These are phyloP conservation scores for Tolypocladium ophioglossoides DNA, from an alignment of 2,329 filamentous ascomycete genomes.

Conservation along the genomic window DNA sequence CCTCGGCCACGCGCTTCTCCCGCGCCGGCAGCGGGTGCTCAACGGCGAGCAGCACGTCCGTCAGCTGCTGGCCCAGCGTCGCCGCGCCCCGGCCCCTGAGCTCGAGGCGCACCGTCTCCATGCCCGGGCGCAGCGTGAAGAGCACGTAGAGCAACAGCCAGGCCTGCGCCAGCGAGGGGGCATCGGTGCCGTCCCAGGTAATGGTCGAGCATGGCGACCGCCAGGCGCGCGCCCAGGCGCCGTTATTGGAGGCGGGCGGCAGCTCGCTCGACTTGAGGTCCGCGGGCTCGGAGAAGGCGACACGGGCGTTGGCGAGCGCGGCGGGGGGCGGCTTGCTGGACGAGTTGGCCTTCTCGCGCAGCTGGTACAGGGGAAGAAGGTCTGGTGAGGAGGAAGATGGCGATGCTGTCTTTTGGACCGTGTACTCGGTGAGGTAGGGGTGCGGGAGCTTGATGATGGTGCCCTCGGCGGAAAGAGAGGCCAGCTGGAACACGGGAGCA, in stretches of 20 bases:
- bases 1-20: slow-evolving; percentile 13
- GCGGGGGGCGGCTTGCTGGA: slow-evolving; percentile 16
- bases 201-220: slow-evolving; percentile 37
- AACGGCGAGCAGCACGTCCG: slow-evolving; percentile 36
- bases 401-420: slow-evolving; percentile 19
- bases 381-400: neutral
- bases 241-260: slow-evolving; percentile 41
- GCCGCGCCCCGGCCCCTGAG: slow-evolving; percentile 28
- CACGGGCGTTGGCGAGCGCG: slow-evolving; percentile 19
- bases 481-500: slow-evolving; percentile 11
- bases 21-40: slow-evolving; percentile 31
- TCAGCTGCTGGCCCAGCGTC: slow-evolving; percentile 28
- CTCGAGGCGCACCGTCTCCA: slow-evolving; percentile 37
- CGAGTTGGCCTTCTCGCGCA: slow-evolving; percentile 18
- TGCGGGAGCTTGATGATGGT: slow-evolving; percentile 37
- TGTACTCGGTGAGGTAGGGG: slow-evolving; percentile 36
- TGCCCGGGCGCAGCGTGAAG: slow-evolving; percentile 36
- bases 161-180: slow-evolving; percentile 37
- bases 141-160: slow-evolving; percentile 44
- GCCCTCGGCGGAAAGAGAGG: slow-evolving; percentile 21
- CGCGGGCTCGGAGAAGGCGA: slow-evolving; percentile 35
- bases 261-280: slow-evolving; percentile 38
- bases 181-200: slow-evolving; percentile 28
- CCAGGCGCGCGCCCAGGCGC: slow-evolving; percentile 44
- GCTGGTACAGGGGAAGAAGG: slow-evolving; percentile 22